Conservation (phyloP, 2,329 filamentous ascomycete species). For the Aspergillus sp. region DNA sequence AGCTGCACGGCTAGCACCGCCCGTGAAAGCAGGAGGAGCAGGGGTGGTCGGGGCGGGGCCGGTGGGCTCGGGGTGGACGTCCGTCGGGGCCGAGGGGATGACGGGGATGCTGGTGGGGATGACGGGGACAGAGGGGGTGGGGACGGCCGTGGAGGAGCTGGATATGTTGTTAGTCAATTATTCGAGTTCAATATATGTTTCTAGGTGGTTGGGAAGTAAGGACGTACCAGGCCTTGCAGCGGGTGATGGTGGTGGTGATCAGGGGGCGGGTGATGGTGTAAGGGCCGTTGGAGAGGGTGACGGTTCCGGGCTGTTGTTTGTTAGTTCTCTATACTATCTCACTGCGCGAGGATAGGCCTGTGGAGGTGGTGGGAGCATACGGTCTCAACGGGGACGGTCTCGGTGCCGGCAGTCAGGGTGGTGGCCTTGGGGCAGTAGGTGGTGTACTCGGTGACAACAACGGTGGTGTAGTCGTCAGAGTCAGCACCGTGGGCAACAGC, state of each 20-base stretch:
- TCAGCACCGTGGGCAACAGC: constrained; percentile 35
- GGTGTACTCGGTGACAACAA: constrained; percentile 68
- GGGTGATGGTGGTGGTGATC: constrained; percentile 57
- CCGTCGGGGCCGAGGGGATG: constrained; percentile 18
- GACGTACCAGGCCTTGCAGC: constrained; percentile 48
- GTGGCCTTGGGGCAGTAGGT: constrained; percentile 75
- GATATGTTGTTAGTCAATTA: constrained; percentile 11
- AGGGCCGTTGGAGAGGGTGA: constrained; percentile 74
- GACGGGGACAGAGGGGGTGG: constrained; percentile 26
- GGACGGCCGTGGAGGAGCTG: constrained; percentile 29
- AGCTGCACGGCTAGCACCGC: constrained; percentile 55
- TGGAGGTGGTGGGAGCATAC: constrained; percentile 42
- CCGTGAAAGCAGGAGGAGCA: constrained; percentile 50
- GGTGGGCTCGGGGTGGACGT: constrained; percentile 12
- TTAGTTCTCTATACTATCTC: background rate
- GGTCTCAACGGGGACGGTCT: constrained; percentile 72
- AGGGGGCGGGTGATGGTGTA: constrained; percentile 65
- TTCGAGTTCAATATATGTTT: no score
- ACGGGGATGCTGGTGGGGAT: constrained; percentile 21
- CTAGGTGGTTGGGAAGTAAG: background rate
- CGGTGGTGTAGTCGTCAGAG: constrained; percentile 54
- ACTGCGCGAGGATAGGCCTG: no score
- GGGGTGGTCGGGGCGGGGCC: constrained; percentile 30
- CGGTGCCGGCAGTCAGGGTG: constrained; percentile 64
- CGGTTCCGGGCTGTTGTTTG: constrained; percentile 60